phyloP scores from a whole-genome alignment of 805 yeast genomes.

The Pichia occidentalis region DNA sequence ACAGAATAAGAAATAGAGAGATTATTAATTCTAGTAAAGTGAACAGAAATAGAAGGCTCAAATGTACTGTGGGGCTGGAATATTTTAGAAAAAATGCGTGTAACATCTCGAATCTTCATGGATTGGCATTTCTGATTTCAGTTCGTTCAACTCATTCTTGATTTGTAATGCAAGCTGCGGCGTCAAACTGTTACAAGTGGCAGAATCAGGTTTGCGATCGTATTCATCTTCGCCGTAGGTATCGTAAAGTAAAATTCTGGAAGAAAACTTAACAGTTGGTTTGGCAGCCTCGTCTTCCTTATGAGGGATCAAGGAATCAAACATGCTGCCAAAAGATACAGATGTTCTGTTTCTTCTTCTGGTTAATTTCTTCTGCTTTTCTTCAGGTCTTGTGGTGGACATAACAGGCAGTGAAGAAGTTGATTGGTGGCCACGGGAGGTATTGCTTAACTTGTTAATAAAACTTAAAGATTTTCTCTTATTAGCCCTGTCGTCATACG shows the following conservation, averaged over 20 bases:
- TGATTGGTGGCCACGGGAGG: conserved; percentile 9
- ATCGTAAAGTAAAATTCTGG: conserved; percentile 76
- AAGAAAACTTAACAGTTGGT: conserved; percentile 52
- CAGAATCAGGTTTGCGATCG: conserved; percentile 87
- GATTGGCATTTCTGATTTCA: conserved; percentile 76
- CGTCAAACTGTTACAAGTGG: conserved; percentile 87
- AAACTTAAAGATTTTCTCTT: conserved; percentile 12
- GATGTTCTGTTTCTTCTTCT: conserved; percentile 19
- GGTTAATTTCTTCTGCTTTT: conserved; percentile 17
- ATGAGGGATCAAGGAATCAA: conserved; percentile 8
- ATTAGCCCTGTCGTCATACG: not conserved
- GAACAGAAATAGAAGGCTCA: not conserved
- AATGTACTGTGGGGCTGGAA: not conserved
- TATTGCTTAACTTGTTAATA: conserved; percentile 7
- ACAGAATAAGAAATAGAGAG: not conserved
- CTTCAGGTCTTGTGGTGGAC: not conserved
- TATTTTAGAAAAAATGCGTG: conserved; percentile 68
- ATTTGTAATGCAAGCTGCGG: conserved; percentile 82
- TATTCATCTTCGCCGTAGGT: conserved; percentile 80
- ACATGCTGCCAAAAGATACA: conserved; percentile 16
- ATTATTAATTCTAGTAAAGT: not conserved
- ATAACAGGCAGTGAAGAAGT: conserved; percentile 11
- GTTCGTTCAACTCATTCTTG: conserved; percentile 72
- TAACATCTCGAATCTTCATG: conserved; percentile 73
- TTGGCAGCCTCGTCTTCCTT: conserved; percentile 11